These are phyloP conservation scores for Begonia loranthoides DNA, from an alignment of 306 rosid genomes.

Conservation along the genomic window DNA sequence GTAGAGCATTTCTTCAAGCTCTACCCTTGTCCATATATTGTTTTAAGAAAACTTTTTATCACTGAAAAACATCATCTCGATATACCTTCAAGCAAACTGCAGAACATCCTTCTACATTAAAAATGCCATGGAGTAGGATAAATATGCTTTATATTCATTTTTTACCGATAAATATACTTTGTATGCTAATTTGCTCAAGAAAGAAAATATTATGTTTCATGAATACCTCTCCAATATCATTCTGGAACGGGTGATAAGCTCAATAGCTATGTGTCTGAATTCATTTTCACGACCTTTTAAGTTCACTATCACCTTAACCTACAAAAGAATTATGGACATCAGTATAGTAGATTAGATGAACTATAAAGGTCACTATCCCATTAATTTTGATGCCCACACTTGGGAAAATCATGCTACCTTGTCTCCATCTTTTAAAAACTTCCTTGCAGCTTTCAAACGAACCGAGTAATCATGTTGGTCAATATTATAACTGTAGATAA, in stretches of 20 bases:
- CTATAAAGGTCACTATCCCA: background rate
- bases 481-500: conserved; percentile 65
- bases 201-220: background rate
- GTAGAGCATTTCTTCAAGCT: no score
- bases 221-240: conserved; percentile 87
- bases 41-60: no score
- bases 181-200: background rate
- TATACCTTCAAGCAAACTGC: no score
- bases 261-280: conserved; percentile 83
- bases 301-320: conserved; percentile 93
- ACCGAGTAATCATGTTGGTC: conserved; percentile 95
- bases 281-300: conserved; percentile 95
- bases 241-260: conserved; percentile 75
- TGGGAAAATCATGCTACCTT: conserved; percentile 40
- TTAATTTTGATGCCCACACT: no score
- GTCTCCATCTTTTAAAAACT: conserved; percentile 87
- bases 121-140: no score
- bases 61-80: no score
- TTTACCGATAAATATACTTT: no score
- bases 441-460: conserved; percentile 91
- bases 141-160: no score
- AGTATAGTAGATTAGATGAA: conserved; percentile 1
- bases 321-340: conserved; percentile 20
- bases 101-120: no score
- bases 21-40: no score